Conservation (phyloP, 2,329 filamentous ascomycete species). For the Phaeosphaeriaceae sp. region DNA sequence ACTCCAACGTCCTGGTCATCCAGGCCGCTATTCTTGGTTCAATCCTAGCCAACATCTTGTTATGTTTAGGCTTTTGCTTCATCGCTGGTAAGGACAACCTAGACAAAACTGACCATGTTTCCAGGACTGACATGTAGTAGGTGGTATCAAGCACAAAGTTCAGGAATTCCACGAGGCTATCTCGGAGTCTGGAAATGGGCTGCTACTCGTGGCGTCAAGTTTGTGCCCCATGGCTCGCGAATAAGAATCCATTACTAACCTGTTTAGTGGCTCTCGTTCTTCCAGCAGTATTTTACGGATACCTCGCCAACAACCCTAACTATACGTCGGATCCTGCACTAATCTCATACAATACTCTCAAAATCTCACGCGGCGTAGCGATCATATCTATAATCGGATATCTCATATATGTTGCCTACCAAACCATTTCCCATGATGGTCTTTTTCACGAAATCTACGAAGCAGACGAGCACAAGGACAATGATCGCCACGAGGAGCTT, state of each 20-base stretch:
- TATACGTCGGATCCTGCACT: constrained; percentile 58
- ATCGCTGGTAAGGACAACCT: constrained; percentile 59
- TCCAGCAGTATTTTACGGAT: constrained; percentile 61
- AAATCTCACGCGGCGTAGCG: constrained; percentile 73
- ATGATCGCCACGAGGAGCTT: constrained; percentile 66
- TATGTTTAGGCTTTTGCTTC: constrained; percentile 83
- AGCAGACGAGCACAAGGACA: constrained; percentile 70
- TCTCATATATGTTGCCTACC: constrained; percentile 67
- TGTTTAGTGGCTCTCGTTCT: constrained; percentile 55
- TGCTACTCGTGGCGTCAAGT: constrained; percentile 78
- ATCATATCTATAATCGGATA: constrained; percentile 75
- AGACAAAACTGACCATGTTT: background rate
- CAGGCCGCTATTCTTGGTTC: constrained; percentile 84
- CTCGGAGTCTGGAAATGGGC: constrained; percentile 77
- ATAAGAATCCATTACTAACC: constrained; percentile 15
- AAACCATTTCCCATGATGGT: constrained; percentile 76
- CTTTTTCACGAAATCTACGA: constrained; percentile 78
- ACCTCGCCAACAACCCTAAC: constrained; percentile 36
- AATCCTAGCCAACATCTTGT: constrained; percentile 79
- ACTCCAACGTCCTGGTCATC: constrained; percentile 69
- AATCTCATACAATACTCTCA: constrained; percentile 63
- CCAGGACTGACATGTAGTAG: background rate
- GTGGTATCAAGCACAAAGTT: constrained; percentile 71
- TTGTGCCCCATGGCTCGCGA: constrained; percentile 13
- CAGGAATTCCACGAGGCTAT: constrained; percentile 76